Base-by-base conservation (phyloP, 1,284 basidiomycete genomes). In the Macrocystidia cucumis region DNA sequence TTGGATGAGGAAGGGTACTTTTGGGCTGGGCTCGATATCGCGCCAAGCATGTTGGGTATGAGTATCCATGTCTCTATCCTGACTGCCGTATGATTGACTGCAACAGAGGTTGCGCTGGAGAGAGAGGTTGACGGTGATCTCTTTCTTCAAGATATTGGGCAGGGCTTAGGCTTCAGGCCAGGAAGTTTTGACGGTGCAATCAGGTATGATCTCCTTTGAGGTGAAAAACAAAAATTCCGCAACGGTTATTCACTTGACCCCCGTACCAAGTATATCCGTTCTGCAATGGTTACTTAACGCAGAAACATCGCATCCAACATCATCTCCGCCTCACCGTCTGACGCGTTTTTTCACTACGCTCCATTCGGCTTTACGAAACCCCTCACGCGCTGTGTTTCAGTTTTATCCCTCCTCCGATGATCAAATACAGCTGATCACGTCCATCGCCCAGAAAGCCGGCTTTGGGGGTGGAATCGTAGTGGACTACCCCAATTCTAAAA, bases 231-330 rank as follows among this genome's bases (percentile, higher is more conserved):
- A 14, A 22, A 18, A 23, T 28, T 22, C n/a, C 34, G 9, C n/a
- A 37, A 25, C 17, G 13, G n/a, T 21, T 25, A 3, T n/a, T 24
- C n/a, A 31, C 26, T 19, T 30, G 38, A 12, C 17, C 32, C 22
- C 25, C 5, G 12, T 35, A 12, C 34, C 9, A 48, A 96, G 92
- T 53, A 90, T 99, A 54, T 98, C 96, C 13, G 96, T 98, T 16
- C 71, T 99, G 2, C 96, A 99, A 64, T 99, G 96, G 96, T 73
- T 99, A 0, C 75, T 98, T 42, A 99, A 98, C 57, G 95, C 96
- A 25, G 96, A 98, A 59, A 86, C 91, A 18, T 83, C 88, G 2
- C 80, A 90, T 44, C 88, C 91, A 22, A 86, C 84, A 13, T 87
- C 85, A 39, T 95, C 92, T 2, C 96, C 96, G 0, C 87, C 92